Percentiles rank a stretch among this genome's conserved stretches.
phyloP scores from a whole-genome alignment of 2,329 filamentous ascomycete genomes.

The Didymella pomorum region DNA sequence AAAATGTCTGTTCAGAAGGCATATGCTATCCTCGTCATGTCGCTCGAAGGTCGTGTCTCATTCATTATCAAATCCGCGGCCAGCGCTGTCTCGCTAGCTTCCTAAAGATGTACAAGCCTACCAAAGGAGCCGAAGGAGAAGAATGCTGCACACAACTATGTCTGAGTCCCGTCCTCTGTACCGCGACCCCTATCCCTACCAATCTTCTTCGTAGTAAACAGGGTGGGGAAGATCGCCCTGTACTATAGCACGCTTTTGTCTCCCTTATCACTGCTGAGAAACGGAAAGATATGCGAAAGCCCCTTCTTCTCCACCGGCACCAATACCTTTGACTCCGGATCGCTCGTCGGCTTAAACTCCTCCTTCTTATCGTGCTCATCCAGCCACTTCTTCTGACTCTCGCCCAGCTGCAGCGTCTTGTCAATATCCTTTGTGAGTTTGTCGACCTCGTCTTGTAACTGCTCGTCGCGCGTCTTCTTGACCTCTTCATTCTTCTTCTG shows the following conservation, averaged over 20 bases:
- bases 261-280: constrained; percentile 6
- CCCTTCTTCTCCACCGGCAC: constrained; percentile 3
- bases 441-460: constrained; percentile 64
- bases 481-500: constrained; percentile 52
- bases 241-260: constrained; percentile 3
- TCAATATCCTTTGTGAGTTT: constrained; percentile 67
- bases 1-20: no score
- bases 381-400: constrained; percentile 46
- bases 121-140: not conserved
- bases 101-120: not conserved
- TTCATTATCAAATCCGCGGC: not conserved
- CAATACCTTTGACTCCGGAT: not conserved
- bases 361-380: constrained; percentile 35
- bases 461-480: constrained; percentile 62
- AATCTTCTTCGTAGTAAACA: no score
- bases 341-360: not conserved
- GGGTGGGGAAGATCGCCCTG: not conserved
- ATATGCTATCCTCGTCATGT: no score
- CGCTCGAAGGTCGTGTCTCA: not conserved
- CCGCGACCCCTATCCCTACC: no score
- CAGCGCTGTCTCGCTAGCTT: no score
- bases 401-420: constrained; percentile 54
- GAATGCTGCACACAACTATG: not conserved
- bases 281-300: constrained; percentile 33
- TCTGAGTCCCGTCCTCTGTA: no score